Conservation (phyloP, 495 filamentous ascomycete species). For the Apiosordaria backusii region DNA sequence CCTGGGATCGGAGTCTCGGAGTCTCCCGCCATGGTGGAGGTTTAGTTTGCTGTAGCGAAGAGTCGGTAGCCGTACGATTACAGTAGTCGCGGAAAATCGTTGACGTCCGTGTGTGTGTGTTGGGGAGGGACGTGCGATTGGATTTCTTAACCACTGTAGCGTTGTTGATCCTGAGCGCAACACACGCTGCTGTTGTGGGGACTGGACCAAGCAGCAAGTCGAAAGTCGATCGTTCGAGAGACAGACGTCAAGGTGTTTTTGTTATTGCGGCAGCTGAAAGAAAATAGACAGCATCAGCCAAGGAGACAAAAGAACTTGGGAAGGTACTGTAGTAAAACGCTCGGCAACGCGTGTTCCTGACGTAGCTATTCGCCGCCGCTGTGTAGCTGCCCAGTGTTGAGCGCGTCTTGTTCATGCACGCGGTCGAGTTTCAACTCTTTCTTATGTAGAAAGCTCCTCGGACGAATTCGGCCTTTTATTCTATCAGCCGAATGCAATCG, state of each 20-base stretch:
- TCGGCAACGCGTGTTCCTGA: constrained; percentile 10
- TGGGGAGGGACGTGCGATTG: neutral
- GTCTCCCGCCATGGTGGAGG: neutral
- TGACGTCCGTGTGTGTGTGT: neutral
- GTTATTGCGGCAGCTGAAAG: neutral
- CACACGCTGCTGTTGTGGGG: too few species aligned
- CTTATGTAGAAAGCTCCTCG: neutral
- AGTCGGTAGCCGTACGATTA: too few species aligned
- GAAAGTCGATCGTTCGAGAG: neutral
- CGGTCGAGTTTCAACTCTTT: neutral
- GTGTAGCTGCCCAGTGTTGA: neutral
- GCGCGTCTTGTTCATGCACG: neutral
- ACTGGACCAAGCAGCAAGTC: too few species aligned
- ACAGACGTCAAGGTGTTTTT: neutral
- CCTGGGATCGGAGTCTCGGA: neutral
- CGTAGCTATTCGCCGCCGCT: constrained; percentile 6
- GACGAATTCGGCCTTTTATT: neutral
- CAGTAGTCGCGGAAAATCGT: neutral
- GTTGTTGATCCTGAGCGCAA: neutral
- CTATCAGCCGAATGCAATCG: neutral
- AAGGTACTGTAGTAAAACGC: neutral
- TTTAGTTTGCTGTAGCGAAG: neutral
- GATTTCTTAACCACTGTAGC: neutral
- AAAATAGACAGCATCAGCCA: neutral
- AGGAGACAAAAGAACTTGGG: neutral